Percentiles rank a stretch among this genome's conserved stretches.
phyloP scores from a whole-genome alignment of 371 early-diverging fungal species.

The Saksenaea oblongispora region DNA sequence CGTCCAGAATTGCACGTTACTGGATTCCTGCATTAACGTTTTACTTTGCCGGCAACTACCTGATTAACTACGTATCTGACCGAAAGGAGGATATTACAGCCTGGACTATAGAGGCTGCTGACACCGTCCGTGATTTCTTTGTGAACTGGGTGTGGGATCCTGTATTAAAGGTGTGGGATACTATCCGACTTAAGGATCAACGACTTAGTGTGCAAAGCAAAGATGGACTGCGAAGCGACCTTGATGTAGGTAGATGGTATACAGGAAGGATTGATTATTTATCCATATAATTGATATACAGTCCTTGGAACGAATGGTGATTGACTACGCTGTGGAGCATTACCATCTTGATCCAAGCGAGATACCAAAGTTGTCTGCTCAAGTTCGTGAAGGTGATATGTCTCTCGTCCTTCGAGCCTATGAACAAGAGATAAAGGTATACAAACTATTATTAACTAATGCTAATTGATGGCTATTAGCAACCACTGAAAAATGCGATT shows the following conservation, averaged over 20 bases:
- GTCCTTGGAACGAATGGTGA: conserved; percentile 89
- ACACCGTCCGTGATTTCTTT: conserved; percentile 60
- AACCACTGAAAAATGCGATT: conserved; percentile 65
- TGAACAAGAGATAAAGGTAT: conserved; percentile 75
- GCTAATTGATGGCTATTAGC: conserved; percentile 11
- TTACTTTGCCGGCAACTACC: conserved; percentile 41
- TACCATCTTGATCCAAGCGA: conserved; percentile 44
- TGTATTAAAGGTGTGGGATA: conserved; percentile 73
- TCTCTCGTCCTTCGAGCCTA: conserved; percentile 78
- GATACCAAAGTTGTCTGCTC: conserved; percentile 33
- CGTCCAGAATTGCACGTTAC: conserved; percentile 49
- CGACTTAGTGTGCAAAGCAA: conserved; percentile 76
- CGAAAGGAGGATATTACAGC: conserved; percentile 53
- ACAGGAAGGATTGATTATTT: not conserved
- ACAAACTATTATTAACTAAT: not conserved
- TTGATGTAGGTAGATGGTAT: conserved; percentile 55
- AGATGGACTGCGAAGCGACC: conserved; percentile 76
- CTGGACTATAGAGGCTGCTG: conserved; percentile 46
- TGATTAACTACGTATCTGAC: conserved; percentile 38
- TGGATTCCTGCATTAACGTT: conserved; percentile 60
- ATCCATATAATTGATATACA: conserved; percentile 15
- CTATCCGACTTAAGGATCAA: conserved; percentile 79
- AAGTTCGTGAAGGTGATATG: conserved; percentile 78
- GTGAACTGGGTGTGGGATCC: conserved; percentile 85
- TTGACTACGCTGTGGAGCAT: conserved; percentile 75